Evolutionary conservation across 1,139 yeast species (phyloP), one percentile per base, ranked within the genome.

Genomic region (Taphrina wiesneri): DNA sequence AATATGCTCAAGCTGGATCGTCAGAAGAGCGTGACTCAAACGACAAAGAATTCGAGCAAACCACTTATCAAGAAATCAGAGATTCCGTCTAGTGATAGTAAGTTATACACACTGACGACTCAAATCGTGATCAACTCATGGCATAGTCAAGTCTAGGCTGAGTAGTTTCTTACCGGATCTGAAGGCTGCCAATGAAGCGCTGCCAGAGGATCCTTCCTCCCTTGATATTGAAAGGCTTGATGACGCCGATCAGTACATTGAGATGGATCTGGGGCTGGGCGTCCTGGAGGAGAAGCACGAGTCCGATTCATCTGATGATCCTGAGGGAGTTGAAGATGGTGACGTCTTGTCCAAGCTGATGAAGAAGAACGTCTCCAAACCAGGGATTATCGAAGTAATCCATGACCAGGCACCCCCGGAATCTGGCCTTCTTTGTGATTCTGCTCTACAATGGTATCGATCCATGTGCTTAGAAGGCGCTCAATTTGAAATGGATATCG

Each of bases 161-260:
- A 28, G 21, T 34, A 32, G 19, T 6, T 62, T 62, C 36, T 28
- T 62, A 36, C 65, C 65, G 4, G 41, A 62, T 11, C 60, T 62
- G 36, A 62, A 62, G 54, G 65, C 65, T 11, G 65, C 65, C 13
- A 62, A 62, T 45, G 65, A 62, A n/a, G 53, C 53, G 4, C 26
- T 62, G 36, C 60, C 60, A 3, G 36, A 41, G 9, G 60, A 62
- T 25, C 21, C 46, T 9, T 21, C 52, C 21, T 13, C 43, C 7
- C 28, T 62, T 13, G 46, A 62, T 15, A 53, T 62, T n/a, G 65
- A 62, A 28, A 53, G 28, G 9, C 49, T 53, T 4, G 59, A 21
- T 17, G 54, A 53, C 23, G 65, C 34, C 7, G 53, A 56, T 45
- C 41, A 53, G 46, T 62, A 62, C 36, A 62, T 62, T n/a, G 65